Base-by-base conservation (phyloP, 345 rosid genomes). In the Linum trigynum region DNA sequence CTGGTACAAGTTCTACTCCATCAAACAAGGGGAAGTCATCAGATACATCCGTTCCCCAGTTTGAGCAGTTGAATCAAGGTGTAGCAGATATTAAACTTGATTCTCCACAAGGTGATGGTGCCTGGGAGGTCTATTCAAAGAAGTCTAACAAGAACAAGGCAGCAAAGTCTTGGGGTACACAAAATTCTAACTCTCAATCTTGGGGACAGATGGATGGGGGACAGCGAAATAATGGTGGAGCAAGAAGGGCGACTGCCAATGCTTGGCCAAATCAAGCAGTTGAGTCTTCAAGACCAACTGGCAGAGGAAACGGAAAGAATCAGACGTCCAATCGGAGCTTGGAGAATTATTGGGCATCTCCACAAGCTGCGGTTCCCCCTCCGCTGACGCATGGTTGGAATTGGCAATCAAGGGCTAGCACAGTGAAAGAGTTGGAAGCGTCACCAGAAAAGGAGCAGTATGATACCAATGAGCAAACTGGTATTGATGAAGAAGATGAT, bases 351-450 rank as follows among this genome's bases (percentile, higher is more conserved):
- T 64, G 63, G 53, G 67, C 38, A 16, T 76, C 76, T 15, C 75
- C 86, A 2, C 69, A 81, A 59, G 74, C 86, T 58, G 68, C 35
- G 6, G 51, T 80, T 65, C 75, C 61, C 51, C 84, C 86, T 63
- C 95, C 94, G 70, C 71, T 90, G 71, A 80, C 83, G 78, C 83
- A 80, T 70, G 99, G 99, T 32, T 88, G 96, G 99, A 90, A 84
- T 66, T 88, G 97, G 99, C 83, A 84, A 72, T 70, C 84, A 15
- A 80, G 88, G 65, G 60, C 75, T 53, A 85, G 89, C 66, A 62
- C 70, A 51, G 59, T 66, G 50, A 77, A 61, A 71, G 70, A n/a
- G 64, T 12, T 66, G 5, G 74, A 74, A 65, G 80, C 71, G 62
- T 72, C 42, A 37, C 80, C 69, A 11, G 57, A 64, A 43, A 42